These are phyloP conservation scores for Botryosphaeria dothidea DNA, from an alignment of 2,329 filamentous ascomycete species.

Conservation along the genomic window DNA sequence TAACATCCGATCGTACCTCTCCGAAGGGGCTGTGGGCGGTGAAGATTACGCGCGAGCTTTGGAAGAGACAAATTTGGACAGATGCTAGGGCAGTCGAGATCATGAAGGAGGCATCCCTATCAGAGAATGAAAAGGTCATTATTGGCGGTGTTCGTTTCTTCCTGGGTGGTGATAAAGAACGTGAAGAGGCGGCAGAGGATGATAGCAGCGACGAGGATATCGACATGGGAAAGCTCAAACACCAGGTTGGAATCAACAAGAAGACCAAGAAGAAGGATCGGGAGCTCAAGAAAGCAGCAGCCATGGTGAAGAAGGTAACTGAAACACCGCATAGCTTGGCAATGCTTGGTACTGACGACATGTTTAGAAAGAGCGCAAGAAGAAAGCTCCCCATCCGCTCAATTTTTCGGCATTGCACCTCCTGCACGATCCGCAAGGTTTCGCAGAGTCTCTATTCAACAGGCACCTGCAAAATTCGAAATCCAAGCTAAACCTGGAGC, in stretches of 20 bases:
- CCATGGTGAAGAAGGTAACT: constrained; percentile 68
- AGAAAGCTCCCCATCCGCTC: constrained; percentile 79
- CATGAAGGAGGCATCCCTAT: constrained; percentile 90
- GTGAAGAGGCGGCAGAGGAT: constrained; percentile 83
- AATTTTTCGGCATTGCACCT: constrained; percentile 97
- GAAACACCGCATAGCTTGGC: background rate
- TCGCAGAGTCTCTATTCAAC: constrained; percentile 84
- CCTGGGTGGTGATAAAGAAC: constrained; percentile 91
- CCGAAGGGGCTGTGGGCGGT: constrained; percentile 93
- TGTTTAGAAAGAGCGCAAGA: constrained; percentile 70
- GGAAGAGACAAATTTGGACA: constrained; percentile 95
- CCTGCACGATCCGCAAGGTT: constrained; percentile 90
- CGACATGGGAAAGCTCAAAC: constrained; percentile 79
- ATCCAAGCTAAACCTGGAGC: constrained; percentile 81
- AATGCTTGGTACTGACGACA: background rate
- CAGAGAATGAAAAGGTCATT: constrained; percentile 91
- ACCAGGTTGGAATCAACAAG: constrained; percentile 91
- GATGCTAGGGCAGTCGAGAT: constrained; percentile 95
- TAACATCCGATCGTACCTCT: constrained; percentile 81
- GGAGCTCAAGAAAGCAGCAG: constrained; percentile 75
- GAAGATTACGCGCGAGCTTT: constrained; percentile 91
- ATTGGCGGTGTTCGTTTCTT: constrained; percentile 90
- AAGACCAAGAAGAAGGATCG: constrained; percentile 88
- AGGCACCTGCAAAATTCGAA: constrained; percentile 90
- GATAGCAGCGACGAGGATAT: constrained; percentile 78